Percentiles rank a stretch among this genome's conserved stretches.
Conservation (phyloP, 768 basidiomycete genomes). For the Tephrocybe sp. region DNA sequence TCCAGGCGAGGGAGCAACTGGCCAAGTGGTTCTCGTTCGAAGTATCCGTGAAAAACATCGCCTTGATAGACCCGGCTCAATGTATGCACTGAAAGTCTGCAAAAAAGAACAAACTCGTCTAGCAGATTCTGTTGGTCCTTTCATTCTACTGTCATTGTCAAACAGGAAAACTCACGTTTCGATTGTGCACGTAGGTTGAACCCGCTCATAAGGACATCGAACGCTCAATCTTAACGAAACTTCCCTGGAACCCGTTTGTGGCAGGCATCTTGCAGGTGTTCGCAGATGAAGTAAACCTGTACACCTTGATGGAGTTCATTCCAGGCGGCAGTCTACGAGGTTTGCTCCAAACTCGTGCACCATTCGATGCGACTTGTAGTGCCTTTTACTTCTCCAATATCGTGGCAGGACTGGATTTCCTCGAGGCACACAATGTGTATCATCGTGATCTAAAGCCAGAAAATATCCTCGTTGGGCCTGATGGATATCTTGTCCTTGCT, state of each 20-base stretch:
- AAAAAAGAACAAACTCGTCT: conserved; percentile 33
- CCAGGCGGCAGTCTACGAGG: conserved; percentile 42
- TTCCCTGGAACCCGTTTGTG: conserved; percentile 57
- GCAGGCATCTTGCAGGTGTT: conserved; percentile 44
- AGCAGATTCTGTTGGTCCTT: conserved; percentile 20
- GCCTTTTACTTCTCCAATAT: conserved; percentile 59
- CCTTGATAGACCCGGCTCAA: conserved; percentile 32
- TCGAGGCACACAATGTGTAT: conserved; percentile 41
- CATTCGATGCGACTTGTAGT: conserved; percentile 29
- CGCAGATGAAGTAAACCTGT: conserved; percentile 45
- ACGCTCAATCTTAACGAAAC: conserved; percentile 33
- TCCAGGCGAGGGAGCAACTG: conserved; percentile 41
- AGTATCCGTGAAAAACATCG: conserved; percentile 24
- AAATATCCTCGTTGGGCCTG: conserved; percentile 52
- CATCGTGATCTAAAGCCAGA: conserved; percentile 60
- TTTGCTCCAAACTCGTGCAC: conserved; percentile 29
- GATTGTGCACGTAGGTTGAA: conserved; percentile 18
- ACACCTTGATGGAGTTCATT: conserved; percentile 49
- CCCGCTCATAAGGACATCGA: conserved; percentile 37
- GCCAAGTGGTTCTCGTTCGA: conserved; percentile 41
- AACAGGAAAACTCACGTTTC: neutral
- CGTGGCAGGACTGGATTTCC: conserved; percentile 44
- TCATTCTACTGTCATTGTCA: neutral
- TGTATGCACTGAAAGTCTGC: conserved; percentile 47
- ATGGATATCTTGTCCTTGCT: conserved; percentile 52